These are phyloP conservation scores for Linnemannia zychae DNA, from an alignment of 192 early-diverging fungal species.

Conservation along the genomic window DNA sequence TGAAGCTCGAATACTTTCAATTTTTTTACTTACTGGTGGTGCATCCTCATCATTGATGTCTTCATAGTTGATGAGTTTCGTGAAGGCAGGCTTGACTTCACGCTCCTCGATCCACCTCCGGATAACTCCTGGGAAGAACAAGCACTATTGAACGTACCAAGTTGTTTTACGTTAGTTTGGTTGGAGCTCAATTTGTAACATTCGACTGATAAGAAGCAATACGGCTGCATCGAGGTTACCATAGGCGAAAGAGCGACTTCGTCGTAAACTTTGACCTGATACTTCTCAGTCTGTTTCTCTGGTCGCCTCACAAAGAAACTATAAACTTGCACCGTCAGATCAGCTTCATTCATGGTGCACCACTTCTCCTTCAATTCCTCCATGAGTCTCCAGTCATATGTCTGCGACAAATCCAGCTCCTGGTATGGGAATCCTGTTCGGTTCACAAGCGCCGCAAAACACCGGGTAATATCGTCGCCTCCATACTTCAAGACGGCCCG, in stretches of 20 bases:
- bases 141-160: slow-evolving; percentile 18
- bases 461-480: slow-evolving; percentile 90
- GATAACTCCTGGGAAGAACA: slow-evolving; percentile 63
- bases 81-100: slow-evolving; percentile 36
- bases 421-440: slow-evolving; percentile 82
- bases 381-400: slow-evolving; percentile 81
- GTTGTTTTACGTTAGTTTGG: not conserved
- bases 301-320: slow-evolving; percentile 88
- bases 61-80: slow-evolving; percentile 44
- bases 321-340: slow-evolving; percentile 87
- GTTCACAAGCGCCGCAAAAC: slow-evolving; percentile 75
- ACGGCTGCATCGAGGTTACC: slow-evolving; percentile 57
- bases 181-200: not conserved
- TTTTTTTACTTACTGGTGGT: slow-evolving; percentile 35
- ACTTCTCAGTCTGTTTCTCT: slow-evolving; percentile 75
- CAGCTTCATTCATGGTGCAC: slow-evolving; percentile 86
- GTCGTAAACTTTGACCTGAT: slow-evolving; percentile 89
- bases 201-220: not conserved
- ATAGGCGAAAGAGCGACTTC: slow-evolving; percentile 85
- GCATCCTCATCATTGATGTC: slow-evolving; percentile 54
- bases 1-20: not conserved
- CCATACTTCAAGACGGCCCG: slow-evolving; percentile 78
- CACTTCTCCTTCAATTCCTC: slow-evolving; percentile 88
- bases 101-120: slow-evolving; percentile 52
- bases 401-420: slow-evolving; percentile 69